These are phyloP conservation scores for Candida tallmaniae DNA, from an alignment of 805 yeast species.

Conservation along the genomic window DNA sequence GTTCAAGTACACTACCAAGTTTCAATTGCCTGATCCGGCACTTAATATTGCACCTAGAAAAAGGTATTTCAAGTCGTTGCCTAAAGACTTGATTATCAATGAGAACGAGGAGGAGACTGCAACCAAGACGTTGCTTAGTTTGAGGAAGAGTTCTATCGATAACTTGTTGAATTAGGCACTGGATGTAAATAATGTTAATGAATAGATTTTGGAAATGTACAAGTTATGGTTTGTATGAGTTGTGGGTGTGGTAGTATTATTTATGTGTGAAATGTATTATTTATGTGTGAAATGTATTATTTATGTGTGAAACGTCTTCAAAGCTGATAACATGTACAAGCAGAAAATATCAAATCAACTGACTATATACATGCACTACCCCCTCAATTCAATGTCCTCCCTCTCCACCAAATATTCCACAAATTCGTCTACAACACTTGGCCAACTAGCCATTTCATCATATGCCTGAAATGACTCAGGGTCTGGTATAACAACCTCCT, in stretches of 20 bases:
- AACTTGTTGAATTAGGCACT: slow-evolving; percentile 29
- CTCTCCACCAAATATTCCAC: slow-evolving; percentile 44
- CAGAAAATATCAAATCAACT: too few relatives aligned
- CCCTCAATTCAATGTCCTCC: too few relatives aligned
- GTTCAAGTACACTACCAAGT: slow-evolving; percentile 14
- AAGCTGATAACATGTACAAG: too few relatives aligned
- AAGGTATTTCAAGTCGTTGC: slow-evolving; percentile 28
- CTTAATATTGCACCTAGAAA: slow-evolving; percentile 21
- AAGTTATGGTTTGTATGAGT: too few relatives aligned
- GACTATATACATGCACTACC: too few relatives aligned
- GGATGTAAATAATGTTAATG: neutral
- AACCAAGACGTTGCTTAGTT: slow-evolving; percentile 32
- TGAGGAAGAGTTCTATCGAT: slow-evolving; percentile 39
- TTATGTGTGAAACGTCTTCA: too few relatives aligned
- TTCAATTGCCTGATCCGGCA: slow-evolving; percentile 40
- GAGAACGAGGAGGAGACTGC: slow-evolving; percentile 25
- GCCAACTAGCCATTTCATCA: slow-evolving; percentile 89
- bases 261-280: too few relatives aligned
- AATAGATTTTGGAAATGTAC: too few relatives aligned
- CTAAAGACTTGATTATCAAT: slow-evolving; percentile 20
- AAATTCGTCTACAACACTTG: slow-evolving; percentile 78
- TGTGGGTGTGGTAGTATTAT: too few relatives aligned
- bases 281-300: too few relatives aligned
- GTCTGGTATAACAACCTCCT: slow-evolving; percentile 44
- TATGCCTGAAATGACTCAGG: slow-evolving; percentile 49